Evolutionary conservation across 1,284 basidiomycete species (phyloP).

Genomic region (Tilletia caries): DNA sequence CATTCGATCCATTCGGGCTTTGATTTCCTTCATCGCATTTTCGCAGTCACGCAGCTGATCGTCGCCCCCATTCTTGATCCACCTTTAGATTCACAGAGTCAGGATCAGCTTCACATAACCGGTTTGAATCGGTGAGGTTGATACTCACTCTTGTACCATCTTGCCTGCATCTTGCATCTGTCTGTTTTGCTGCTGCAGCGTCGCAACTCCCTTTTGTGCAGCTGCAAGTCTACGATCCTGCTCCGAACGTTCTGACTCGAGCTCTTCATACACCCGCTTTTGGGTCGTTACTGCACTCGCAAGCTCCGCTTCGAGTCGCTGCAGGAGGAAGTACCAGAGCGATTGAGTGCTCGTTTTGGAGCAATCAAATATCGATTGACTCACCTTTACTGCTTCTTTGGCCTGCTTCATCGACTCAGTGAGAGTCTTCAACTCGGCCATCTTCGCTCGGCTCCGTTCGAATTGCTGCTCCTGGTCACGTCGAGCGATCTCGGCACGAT

Average conservation of each 20-base stretch:
- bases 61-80: neutral
- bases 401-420: neutral
- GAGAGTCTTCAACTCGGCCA: slow-evolving; percentile 1
- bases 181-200: neutral
- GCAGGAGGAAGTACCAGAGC: too few species aligned
- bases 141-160: neutral
- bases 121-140: neutral
- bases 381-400: slow-evolving; percentile 2
- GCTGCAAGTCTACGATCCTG: neutral
- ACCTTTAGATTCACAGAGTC: neutral
- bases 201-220: neutral
- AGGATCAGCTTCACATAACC: too few species aligned
- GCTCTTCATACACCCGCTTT: neutral
- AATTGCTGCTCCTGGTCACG: neutral
- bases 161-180: neutral
- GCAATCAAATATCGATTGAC: neutral
- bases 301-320: neutral
- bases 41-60: slow-evolving; percentile 14
- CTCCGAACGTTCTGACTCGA: neutral
- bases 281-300: neutral
- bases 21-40: slow-evolving; percentile 57
- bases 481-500: slow-evolving; percentile 30
- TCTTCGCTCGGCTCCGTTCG: neutral
- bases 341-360: neutral
- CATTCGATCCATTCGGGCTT: slow-evolving; percentile 61